These are phyloP conservation scores for Monilinia fructigena DNA, from an alignment of 2,329 filamentous ascomycete species.

Conservation along the genomic window DNA sequence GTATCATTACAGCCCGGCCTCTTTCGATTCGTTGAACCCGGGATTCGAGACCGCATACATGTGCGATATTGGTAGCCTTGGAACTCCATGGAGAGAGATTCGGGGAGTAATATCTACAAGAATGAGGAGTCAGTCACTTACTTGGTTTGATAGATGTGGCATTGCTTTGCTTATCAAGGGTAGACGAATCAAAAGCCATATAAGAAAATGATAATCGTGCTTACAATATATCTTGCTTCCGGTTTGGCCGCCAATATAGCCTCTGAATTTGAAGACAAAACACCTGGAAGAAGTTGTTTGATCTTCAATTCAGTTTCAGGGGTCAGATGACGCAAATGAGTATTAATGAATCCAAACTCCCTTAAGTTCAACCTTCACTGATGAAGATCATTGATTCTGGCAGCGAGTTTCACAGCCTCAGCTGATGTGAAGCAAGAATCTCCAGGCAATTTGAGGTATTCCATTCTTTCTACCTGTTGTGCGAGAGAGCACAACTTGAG, in stretches of 20 bases:
- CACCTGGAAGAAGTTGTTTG: constrained; percentile 34
- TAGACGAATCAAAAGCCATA: no score
- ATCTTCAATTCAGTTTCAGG: constrained; percentile 33
- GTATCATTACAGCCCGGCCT: constrained; percentile 73
- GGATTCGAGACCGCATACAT: constrained; percentile 79
- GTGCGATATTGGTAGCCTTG: constrained; percentile 88
- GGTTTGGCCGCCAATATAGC: constrained; percentile 26
- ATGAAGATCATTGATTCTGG: constrained; percentile 29
- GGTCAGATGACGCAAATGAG: constrained; percentile 32
- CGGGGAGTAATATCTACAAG: constrained; percentile 71
- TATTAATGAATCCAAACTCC: constrained; percentile 39
- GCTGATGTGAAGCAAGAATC: constrained; percentile 37
- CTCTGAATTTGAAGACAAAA: constrained; percentile 20
- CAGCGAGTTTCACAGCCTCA: constrained; percentile 36
- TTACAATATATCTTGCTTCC: constrained; percentile 20
- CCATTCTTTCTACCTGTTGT: constrained; percentile 30
- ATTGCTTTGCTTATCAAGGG: no score
- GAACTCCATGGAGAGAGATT: constrained; percentile 96
- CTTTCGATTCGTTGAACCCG: constrained; percentile 78
- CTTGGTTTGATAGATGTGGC: no score
- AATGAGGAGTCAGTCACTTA: constrained; percentile 17
- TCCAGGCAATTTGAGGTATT: constrained; percentile 35
- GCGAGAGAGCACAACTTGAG: constrained; percentile 14
- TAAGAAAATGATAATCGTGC: background rate
- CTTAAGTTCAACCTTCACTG: constrained; percentile 32